Percentiles rank a stretch among this genome's conserved stretches.
phyloP scores from a whole-genome alignment of 202 grass and related monocot genomes.

The Bolboschoenoplectus hybrid region DNA sequence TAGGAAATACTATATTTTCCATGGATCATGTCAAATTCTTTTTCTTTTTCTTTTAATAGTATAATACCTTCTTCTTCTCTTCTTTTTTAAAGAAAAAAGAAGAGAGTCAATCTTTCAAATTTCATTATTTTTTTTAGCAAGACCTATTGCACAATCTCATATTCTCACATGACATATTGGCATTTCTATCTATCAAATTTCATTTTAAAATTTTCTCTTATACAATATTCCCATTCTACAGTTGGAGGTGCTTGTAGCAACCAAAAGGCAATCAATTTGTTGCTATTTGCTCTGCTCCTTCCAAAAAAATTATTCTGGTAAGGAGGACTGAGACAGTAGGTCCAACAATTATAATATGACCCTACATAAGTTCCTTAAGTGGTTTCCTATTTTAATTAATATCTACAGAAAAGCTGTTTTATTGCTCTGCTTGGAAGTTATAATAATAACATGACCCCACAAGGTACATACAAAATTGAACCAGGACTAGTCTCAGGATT shows the following conservation, averaged over 20 bases:
- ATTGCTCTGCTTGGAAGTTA: not conserved
- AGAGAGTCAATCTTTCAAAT: not conserved
- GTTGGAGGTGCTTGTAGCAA: not conserved
- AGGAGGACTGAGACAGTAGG: not conserved
- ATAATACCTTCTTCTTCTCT: not conserved
- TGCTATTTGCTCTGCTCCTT: not conserved
- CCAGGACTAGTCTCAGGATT: not conserved
- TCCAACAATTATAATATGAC: constrained; percentile 6
- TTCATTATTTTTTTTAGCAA: not conserved
- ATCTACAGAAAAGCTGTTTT: not conserved
- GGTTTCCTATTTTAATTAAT: not conserved
- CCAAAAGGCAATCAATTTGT: not conserved
- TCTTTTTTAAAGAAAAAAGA: not conserved
- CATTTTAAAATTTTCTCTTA: not conserved
- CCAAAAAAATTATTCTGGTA: constrained; percentile 1
- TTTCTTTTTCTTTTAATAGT: not conserved
- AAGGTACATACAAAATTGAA: not conserved
- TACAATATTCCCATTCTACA: not conserved
- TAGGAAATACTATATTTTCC: not conserved
- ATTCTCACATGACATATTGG: not conserved
- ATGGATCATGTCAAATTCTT: not conserved
- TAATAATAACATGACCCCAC: not conserved
- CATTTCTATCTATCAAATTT: not conserved
- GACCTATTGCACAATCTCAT: not conserved
- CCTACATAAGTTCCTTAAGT: not conserved